These are phyloP conservation scores for Termitomyces sp. DNA, from an alignment of 768 basidiomycete genomes.

Conservation along the genomic window DNA sequence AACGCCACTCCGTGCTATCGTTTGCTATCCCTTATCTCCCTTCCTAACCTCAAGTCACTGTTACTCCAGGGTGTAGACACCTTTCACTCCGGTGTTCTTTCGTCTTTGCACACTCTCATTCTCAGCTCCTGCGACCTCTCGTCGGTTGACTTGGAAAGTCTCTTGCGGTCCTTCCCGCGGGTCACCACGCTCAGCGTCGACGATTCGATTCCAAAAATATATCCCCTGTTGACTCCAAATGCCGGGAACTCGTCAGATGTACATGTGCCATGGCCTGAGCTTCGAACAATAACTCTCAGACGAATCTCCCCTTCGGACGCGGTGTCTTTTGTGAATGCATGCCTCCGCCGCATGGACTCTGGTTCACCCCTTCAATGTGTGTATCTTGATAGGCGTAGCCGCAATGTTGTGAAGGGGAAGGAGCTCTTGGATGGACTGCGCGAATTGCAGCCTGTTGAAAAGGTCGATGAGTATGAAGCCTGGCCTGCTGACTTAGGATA, in stretches of 20 bases:
- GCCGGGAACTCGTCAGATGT: neutral
- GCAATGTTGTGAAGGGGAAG: slow-evolving; percentile 29
- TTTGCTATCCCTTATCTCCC: slow-evolving; percentile 31
- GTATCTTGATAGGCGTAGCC: slow-evolving; percentile 34
- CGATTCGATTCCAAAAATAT: slow-evolving; percentile 26
- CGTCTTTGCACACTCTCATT: slow-evolving; percentile 28
- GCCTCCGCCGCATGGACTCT: slow-evolving; percentile 19
- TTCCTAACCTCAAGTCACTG: slow-evolving; percentile 33
- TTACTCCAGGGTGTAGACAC: slow-evolving; percentile 30
- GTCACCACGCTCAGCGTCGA: slow-evolving; percentile 32
- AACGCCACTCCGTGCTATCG: slow-evolving; percentile 29
- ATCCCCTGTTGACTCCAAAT: slow-evolving; percentile 23
- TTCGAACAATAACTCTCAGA: slow-evolving; percentile 30
- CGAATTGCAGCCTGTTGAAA: slow-evolving; percentile 27
- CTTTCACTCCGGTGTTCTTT: slow-evolving; percentile 30
- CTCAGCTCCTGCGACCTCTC: slow-evolving; percentile 33
- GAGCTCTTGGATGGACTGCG: slow-evolving; percentile 25
- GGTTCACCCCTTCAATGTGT: slow-evolving; percentile 19
- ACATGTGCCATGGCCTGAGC: slow-evolving; percentile 28
- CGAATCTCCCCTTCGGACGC: slow-evolving; percentile 30
- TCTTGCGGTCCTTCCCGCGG: slow-evolving; percentile 33
- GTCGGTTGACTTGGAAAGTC: slow-evolving; percentile 24
- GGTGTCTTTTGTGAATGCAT: slow-evolving; percentile 26
- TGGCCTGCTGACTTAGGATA: slow-evolving; percentile 40
- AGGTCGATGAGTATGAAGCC: slow-evolving; percentile 12